Percentiles rank a stretch among this genome's conserved stretches.
Evolutionary conservation across 1,139 yeast species (phyloP).

Genomic region (Suhomyces guaymorum): DNA sequence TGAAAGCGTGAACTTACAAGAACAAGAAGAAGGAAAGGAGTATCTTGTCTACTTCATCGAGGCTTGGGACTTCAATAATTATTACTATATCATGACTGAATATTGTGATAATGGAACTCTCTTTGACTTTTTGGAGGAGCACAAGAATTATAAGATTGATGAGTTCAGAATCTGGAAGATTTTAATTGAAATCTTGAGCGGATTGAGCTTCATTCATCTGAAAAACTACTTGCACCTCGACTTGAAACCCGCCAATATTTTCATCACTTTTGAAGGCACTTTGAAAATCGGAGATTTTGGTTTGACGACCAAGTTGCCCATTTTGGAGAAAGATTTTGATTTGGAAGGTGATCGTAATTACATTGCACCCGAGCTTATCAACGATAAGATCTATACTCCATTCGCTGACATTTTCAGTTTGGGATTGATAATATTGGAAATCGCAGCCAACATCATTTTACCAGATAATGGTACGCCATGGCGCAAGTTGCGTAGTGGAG

Average conservation of each 20-base stretch:
- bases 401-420: slow-evolving; percentile 94
- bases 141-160: slow-evolving; percentile 74
- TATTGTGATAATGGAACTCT: slow-evolving; percentile 93
- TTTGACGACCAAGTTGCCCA: slow-evolving; percentile 55
- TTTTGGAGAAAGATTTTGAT: slow-evolving; percentile 63
- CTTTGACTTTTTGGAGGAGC: slow-evolving; percentile 75
- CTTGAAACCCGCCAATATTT: slow-evolving; percentile 91
- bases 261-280: slow-evolving; percentile 92
- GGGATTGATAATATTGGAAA: slow-evolving; percentile 89
- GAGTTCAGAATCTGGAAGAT: slow-evolving; percentile 99
- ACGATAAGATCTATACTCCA: slow-evolving; percentile 78
- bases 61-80: slow-evolving; percentile 79
- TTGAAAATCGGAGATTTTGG: slow-evolving; percentile 85
- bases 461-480: slow-evolving; percentile 98
- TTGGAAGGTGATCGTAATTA: slow-evolving; percentile 97
- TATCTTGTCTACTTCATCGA: slow-evolving; percentile 77
- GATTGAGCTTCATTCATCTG: slow-evolving; percentile 78
- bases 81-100: slow-evolving; percentile 90
- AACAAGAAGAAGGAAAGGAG: slow-evolving; percentile 74
- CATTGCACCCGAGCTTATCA: slow-evolving; percentile 94
- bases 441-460: slow-evolving; percentile 90
- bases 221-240: slow-evolving; percentile 80
- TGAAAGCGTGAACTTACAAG: slow-evolving; percentile 46
- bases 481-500: slow-evolving; percentile 95
- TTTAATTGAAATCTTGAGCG: slow-evolving; percentile 74